A percentile compares a stretch with the other conserved stretches of the same genome.
Evolutionary conservation across 495 filamentous ascomycete species (phyloP).

Genomic region (Wilcoxina mikolae): DNA sequence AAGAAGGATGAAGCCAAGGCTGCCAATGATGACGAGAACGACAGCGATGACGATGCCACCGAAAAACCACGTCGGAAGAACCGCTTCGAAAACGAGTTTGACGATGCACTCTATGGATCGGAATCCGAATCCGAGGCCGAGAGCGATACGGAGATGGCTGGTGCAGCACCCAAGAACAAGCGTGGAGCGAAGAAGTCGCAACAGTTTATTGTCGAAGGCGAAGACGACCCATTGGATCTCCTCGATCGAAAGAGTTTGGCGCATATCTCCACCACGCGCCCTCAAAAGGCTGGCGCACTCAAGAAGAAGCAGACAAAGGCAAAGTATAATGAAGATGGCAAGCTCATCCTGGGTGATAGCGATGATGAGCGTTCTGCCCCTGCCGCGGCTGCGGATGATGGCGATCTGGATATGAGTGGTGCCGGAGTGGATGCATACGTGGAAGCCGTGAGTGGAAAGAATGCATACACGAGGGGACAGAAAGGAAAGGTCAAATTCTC

Average conservation of each 20-base stretch:
- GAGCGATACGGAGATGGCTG: conserved; percentile 44
- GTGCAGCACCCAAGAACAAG: conserved; percentile 32
- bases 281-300: conserved; percentile 39
- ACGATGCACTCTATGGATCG: conserved; percentile 85
- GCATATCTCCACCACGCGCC: conserved; percentile 83
- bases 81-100: conserved; percentile 78
- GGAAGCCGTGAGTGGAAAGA: conserved; percentile 68
- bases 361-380: conserved; percentile 27
- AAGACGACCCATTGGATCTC: conserved; percentile 85
- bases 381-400: conserved; percentile 29
- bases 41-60: conserved; percentile 33
- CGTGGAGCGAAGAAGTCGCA: conserved; percentile 41
- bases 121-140: conserved; percentile 52
- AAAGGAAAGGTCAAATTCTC: conserved; percentile 79
- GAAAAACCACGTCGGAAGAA: conserved; percentile 35
- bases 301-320: conserved; percentile 45
- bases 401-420: conserved; percentile 44
- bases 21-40: conserved; percentile 36
- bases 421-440: conserved; percentile 81
- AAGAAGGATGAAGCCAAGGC: conserved; percentile 56
- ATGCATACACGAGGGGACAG: conserved; percentile 65
- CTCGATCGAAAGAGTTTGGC: conserved; percentile 76
- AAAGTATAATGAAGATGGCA: conserved; percentile 71
- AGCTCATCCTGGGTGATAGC: conserved; percentile 53
- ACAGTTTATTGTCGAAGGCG: conserved; percentile 81